Conservation (phyloP, 2,329 filamentous ascomycete species). For the Ceratocystis cacaofunesta region DNA sequence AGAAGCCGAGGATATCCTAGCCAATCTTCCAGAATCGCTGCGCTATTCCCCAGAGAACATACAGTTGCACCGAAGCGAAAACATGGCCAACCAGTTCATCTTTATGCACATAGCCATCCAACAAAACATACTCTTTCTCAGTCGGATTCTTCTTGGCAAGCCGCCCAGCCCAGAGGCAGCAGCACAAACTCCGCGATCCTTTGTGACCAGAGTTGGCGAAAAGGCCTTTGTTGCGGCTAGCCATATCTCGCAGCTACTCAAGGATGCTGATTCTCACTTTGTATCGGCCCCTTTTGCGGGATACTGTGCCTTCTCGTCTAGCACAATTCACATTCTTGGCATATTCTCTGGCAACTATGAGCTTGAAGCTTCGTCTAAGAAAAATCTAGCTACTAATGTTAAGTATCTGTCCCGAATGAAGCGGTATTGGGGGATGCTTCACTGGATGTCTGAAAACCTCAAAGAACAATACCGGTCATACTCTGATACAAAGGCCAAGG, state of each 20-base stretch:
- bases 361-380: slow-evolving; percentile 64
- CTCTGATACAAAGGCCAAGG: slow-evolving; percentile 59
- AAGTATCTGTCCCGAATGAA: slow-evolving; percentile 90
- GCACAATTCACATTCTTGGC: slow-evolving; percentile 84
- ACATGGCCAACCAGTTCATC: slow-evolving; percentile 78
- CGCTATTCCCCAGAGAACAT: slow-evolving; percentile 69
- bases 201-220: slow-evolving; percentile 58
- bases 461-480: slow-evolving; percentile 77
- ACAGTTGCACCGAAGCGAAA: slow-evolving; percentile 67
- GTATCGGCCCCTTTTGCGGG: slow-evolving; percentile 85
- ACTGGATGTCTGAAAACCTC: slow-evolving; percentile 87
- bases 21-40: slow-evolving; percentile 54
- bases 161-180: slow-evolving; percentile 14
- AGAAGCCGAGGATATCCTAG: slow-evolving; percentile 55
- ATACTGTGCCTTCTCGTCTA: slow-evolving; percentile 86
- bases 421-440: slow-evolving; percentile 96
- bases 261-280: slow-evolving; percentile 59
- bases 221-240: slow-evolving; percentile 74
- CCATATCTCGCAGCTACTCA: slow-evolving; percentile 69
- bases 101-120: slow-evolving; percentile 83
- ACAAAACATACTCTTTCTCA: slow-evolving; percentile 80
- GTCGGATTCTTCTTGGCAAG: slow-evolving; percentile 43
- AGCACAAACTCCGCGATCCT: slow-evolving; percentile 55
- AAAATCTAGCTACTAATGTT: slow-evolving; percentile 74
- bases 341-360: slow-evolving; percentile 73